Evolutionary conservation across 2,329 filamentous ascomycete species (phyloP).

Genomic region (Reticulascus tulasneorum): DNA sequence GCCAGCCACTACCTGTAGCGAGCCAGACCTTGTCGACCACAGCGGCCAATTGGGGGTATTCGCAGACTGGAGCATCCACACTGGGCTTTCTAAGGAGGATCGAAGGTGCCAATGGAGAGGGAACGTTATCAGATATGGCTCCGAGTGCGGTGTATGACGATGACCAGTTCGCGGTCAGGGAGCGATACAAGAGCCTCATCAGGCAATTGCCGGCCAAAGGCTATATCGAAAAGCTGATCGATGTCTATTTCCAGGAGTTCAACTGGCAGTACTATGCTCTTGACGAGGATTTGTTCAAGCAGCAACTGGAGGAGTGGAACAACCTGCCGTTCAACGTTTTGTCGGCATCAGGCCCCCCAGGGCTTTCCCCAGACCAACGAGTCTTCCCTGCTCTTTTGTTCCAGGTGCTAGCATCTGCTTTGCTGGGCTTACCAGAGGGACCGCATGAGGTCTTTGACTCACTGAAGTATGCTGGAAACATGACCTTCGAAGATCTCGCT

Average conservation of each 20-base stretch:
- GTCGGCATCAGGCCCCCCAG: constrained; percentile 44
- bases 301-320: constrained; percentile 52
- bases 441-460: constrained; percentile 47
- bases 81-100: constrained; percentile 53
- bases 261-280: constrained; percentile 57
- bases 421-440: constrained; percentile 48
- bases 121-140: constrained; percentile 24
- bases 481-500: constrained; percentile 59
- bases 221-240: constrained; percentile 51
- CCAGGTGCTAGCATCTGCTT: constrained; percentile 50
- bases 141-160: constrained; percentile 20
- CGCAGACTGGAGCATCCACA: constrained; percentile 46
- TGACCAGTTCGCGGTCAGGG: constrained; percentile 40
- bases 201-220: constrained; percentile 52
- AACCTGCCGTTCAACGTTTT: constrained; percentile 48
- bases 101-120: constrained; percentile 37
- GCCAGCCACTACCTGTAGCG: constrained; percentile 14
- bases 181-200: constrained; percentile 56
- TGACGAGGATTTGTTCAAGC: constrained; percentile 48
- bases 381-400: constrained; percentile 59
- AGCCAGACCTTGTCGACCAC: constrained; percentile 36
- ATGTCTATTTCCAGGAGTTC: constrained; percentile 52
- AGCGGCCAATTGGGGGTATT: constrained; percentile 50
- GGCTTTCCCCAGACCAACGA: constrained; percentile 45
- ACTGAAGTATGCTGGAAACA: constrained; percentile 55